Conservation (phyloP, 768 basidiomycete genomes). For the Harrya chromipes region DNA sequence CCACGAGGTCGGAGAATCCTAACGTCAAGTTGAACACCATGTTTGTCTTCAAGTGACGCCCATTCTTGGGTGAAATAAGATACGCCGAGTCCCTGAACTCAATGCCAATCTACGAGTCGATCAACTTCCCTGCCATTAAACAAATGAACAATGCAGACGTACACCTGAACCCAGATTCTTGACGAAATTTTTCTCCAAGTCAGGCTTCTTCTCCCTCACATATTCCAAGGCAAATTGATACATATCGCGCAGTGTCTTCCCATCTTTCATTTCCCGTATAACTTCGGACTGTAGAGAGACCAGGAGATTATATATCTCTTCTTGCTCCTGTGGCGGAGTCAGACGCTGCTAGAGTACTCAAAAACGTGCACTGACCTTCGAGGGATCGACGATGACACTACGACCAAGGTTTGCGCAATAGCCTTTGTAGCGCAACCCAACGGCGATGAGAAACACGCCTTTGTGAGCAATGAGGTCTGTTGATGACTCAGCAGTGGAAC, state of each 20-base stretch:
- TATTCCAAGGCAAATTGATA: conserved; percentile 72
- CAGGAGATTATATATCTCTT: conserved; percentile 79
- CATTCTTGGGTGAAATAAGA: conserved; percentile 78
- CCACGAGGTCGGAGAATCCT: conserved; percentile 81
- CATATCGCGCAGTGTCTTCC: conserved; percentile 71
- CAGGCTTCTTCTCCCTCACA: conserved; percentile 74
- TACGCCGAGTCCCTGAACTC: conserved; percentile 92
- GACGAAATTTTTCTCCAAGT: conserved; percentile 78
- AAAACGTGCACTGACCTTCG: conserved; percentile 48
- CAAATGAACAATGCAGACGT: conserved; percentile 26
- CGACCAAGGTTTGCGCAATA: conserved; percentile 93
- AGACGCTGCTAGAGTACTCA: not conserved
- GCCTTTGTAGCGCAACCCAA: conserved; percentile 89
- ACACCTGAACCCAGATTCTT: conserved; percentile 93
- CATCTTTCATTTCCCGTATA: conserved; percentile 74
- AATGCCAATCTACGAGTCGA: conserved; percentile 73
- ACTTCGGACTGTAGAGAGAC: conserved; percentile 76
- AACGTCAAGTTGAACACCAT: conserved; percentile 87
- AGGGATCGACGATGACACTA: conserved; percentile 94
- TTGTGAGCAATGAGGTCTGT: conserved; percentile 79
- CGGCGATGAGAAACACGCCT: conserved; percentile 82
- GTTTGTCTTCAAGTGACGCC: conserved; percentile 61
- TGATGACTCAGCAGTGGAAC: conserved; percentile 83
- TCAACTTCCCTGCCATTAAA: not conserved
- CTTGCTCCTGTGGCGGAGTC: conserved; percentile 68